Evolutionary conservation across 1,284 basidiomycete species (phyloP).

Genomic region (Puccinia horiana): DNA sequence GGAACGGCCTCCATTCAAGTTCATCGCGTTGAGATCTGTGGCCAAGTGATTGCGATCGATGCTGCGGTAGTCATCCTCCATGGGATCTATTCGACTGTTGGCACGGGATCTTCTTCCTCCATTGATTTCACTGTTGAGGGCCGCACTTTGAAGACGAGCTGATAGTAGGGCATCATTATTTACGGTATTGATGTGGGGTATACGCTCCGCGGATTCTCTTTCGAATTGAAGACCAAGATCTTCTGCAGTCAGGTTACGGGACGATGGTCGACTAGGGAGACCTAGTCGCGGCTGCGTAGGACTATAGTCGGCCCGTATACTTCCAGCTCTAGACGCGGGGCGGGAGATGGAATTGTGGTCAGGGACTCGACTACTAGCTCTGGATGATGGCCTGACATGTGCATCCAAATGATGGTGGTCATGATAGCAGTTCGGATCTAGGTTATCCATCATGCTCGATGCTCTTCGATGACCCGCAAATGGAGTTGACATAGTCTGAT

Average conservation of each 20-base stretch:
- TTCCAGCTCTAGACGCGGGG: slow-evolving; percentile 34
- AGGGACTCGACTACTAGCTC: slow-evolving; percentile 20
- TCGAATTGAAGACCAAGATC: slow-evolving; percentile 35
- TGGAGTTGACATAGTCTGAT: slow-evolving; percentile 1
- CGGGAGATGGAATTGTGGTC: slow-evolving; percentile 38
- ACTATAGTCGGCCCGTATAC: slow-evolving; percentile 25
- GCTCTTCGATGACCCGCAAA: slow-evolving; percentile 29
- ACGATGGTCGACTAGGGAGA: slow-evolving; percentile 40
- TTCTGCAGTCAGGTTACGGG: slow-evolving; percentile 45
- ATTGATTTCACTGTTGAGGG: slow-evolving; percentile 42
- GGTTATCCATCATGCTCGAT: slow-evolving; percentile 36
- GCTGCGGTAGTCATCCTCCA: slow-evolving; percentile 6
- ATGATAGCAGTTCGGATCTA: slow-evolving; percentile 22
- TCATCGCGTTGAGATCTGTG: slow-evolving; percentile 1
- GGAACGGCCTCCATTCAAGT: slow-evolving; percentile 21
- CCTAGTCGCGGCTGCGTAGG: slow-evolving; percentile 15
- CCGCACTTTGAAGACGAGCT: slow-evolving; percentile 37
- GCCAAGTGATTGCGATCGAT: background rate
- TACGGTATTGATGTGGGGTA: background rate
- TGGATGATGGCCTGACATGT: slow-evolving; percentile 4
- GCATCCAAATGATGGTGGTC: slow-evolving; percentile 17
- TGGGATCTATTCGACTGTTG: slow-evolving; percentile 23
- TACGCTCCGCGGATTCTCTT: background rate
- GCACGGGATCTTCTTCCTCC: slow-evolving; percentile 33
- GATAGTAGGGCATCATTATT: slow-evolving; percentile 30